phyloP scores from a whole-genome alignment of 306 rosid genomes.

The Hippophae rhamnoides region DNA sequence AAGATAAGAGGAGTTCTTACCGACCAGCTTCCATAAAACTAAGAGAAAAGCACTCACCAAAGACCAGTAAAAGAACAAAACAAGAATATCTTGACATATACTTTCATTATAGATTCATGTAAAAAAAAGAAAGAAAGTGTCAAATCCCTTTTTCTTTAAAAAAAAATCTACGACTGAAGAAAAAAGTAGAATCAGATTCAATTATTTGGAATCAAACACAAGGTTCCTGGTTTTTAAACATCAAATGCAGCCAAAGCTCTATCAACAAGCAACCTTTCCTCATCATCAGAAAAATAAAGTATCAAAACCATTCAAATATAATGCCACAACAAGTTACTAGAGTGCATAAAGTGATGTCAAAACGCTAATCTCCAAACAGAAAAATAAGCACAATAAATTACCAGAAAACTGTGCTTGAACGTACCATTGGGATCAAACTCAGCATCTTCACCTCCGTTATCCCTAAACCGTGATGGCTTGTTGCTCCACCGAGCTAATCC shows the following conservation, averaged over 20 bases:
- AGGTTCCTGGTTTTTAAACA: neutral
- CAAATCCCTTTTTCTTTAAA: too few species aligned
- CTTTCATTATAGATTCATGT: too few species aligned
- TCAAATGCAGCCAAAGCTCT: neutral
- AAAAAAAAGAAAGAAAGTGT: too few species aligned
- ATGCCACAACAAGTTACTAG: too few species aligned
- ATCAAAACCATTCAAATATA: too few species aligned
- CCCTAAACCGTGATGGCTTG: slow-evolving; percentile 22
- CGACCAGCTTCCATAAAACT: too few species aligned
- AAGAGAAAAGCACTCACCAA: too few species aligned
- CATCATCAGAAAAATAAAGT: too few species aligned
- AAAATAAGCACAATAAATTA: slow-evolving; percentile 1
- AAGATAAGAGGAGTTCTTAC: too few species aligned
- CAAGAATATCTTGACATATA: too few species aligned
- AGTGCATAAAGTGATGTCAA: neutral
- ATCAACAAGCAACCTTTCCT: too few species aligned
- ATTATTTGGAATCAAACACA: neutral
- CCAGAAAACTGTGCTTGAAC: neutral
- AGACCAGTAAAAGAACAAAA: too few species aligned
- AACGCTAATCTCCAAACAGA: neutral
- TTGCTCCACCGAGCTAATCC: slow-evolving; percentile 21
- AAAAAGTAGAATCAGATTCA: neutral
- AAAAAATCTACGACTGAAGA: neutral
- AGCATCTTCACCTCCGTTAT: slow-evolving; percentile 22
- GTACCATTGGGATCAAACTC: slow-evolving; percentile 31